Conservation (phyloP, 306 rosid genomes). For the Vigna trinervia region DNA sequence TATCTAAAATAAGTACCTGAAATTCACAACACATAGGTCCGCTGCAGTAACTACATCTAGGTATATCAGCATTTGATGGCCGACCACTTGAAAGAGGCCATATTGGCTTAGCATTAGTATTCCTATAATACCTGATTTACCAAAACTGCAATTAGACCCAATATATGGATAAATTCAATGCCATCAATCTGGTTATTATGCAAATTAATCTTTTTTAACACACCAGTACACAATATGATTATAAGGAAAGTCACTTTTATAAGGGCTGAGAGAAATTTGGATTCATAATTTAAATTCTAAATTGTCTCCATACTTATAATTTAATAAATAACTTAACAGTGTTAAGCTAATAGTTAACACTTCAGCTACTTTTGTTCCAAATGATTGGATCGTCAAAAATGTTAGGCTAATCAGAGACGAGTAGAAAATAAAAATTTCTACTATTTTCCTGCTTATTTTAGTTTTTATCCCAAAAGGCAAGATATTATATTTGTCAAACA, state of each 20-base stretch:
- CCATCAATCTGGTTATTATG: neutral
- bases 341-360: neutral
- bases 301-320: neutral
- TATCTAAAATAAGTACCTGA: neutral
- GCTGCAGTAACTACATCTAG: conserved; percentile 2
- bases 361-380: neutral
- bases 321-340: neutral
- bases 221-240: neutral
- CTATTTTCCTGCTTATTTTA: conserved; percentile 3
- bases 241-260: neutral
- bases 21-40: conserved; percentile 23
- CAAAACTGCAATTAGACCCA: neutral
- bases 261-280: conserved; percentile 14
- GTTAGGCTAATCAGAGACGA: neutral
- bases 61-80: conserved; percentile 17
- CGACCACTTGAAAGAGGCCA: conserved; percentile 24
- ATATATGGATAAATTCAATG: neutral
- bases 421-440: neutral
- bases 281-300: conserved; percentile 8
- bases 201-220: neutral
- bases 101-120: conserved; percentile 1
- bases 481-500: neutral
- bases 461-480: neutral
- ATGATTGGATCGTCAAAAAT: neutral
- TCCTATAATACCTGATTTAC: conserved; percentile 2